Base-by-base conservation (phyloP, 768 basidiomycete species). In the Boletus rubescentipes region DNA sequence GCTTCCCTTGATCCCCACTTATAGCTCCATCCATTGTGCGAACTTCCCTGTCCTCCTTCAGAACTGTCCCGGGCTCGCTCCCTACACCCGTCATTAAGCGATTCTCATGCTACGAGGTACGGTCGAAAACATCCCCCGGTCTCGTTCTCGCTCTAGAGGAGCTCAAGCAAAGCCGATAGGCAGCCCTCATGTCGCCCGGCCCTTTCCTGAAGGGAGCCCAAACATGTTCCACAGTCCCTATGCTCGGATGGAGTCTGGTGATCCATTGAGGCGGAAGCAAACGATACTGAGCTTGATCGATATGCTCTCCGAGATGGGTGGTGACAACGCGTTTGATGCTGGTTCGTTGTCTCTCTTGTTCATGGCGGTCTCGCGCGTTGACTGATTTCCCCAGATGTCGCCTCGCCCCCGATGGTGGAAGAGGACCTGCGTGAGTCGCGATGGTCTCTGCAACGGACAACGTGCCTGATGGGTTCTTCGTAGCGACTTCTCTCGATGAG, bases 201-300 rank as follows among this genome's bases (percentile, higher is more conserved):
- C 55, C 53, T 61, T 69, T 61, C 60, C 63, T 41, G 69, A 70
- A 32, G 59, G 66, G 47, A 55, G 44, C 29, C 56, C 70, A 32
- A 66, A 52, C 48, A 51, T 64, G 32, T 52, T 67, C 40, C 63
- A 60, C 15, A 64, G 63, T 54, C 60, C 68, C 16, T 72, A 63
- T 43, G 57, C 68, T 47, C 68, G 70, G 26, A 58, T 60, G 54
- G 70, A 72, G 46, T 49, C 58, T 21, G 9, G 36, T 23, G 70
- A 67, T 51, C 66, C 72, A 41, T 51, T 66, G 47, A 72, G 37
- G 54, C 73, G 79, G 51, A 79, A 73, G 60, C 76, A 79, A 58
- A 78, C 79, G 8, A 62, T 81, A 42, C 67, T 77, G 36, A 79
- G 72, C 38, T 61, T 81, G 48, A 66, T 81, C 47, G 79, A 81